Base-by-base conservation (phyloP, 768 basidiomycete species). In the Phylloporus scabripes region DNA sequence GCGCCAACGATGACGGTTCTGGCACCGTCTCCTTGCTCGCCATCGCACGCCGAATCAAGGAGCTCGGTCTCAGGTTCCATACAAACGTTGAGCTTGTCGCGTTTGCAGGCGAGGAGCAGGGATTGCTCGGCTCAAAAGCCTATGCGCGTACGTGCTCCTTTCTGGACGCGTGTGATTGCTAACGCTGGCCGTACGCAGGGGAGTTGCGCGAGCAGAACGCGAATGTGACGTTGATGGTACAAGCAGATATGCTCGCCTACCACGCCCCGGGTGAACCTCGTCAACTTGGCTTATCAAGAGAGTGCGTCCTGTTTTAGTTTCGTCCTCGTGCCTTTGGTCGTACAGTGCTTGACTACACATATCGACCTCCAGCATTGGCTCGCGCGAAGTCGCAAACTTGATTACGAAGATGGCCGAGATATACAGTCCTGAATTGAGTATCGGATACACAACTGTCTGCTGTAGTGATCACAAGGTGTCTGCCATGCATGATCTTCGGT, bases 21-120 rank as follows among this genome's bases (percentile, higher is more conserved):
- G 82, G 83, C 8, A 82, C 81, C 14, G 78, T 78, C 7, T 82
- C 87, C 2, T 64, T 95, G n/a, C 73, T 96, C 15, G 80, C 79
- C 4, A 88, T 95, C 52, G 91, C 92, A 4, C 80, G 80, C 34
- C 79, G 83, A 3, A 88, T 96, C 54, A 74, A 71, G 28, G 74
- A 78, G 33, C 78, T 78, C 53, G 78, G 79, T 14, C 63, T 95
- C 59, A 75, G 69, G 42, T 93, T 94, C 72, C 74, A 78, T 41
- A 79, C 79, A 61, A 83, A 84, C 57, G 86, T 95, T 15, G 83
- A 90, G 57, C 74, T 96, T 8, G 82, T 80, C 34, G 81, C 83
- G 42, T 95, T 95, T 57, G 86, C 91, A 1, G 93, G 92, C 5
- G 93, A 96, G 63, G 93, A 96, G 58, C 93, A 96, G 61, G 93